phyloP scores from a whole-genome alignment of 2,329 filamentous ascomycete species.

The Alternaria postmessia region DNA sequence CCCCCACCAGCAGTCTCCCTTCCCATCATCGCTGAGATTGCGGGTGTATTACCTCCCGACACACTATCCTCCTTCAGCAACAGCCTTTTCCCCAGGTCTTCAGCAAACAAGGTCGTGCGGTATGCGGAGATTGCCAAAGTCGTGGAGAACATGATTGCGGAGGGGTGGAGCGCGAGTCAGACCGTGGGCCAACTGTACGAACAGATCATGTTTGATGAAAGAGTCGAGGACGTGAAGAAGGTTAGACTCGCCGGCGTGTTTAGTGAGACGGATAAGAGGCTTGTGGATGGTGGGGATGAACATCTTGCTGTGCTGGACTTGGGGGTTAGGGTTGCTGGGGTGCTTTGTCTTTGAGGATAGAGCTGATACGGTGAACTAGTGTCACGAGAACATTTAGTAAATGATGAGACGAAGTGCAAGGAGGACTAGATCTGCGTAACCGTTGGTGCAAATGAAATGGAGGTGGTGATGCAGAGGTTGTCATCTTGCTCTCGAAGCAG shows the following conservation, averaged over 20 bases:
- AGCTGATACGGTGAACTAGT: background rate
- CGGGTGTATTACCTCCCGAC: slow-evolving; percentile 83
- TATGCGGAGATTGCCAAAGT: slow-evolving; percentile 80
- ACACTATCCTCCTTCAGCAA: slow-evolving; percentile 75
- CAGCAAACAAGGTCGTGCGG: slow-evolving; percentile 54
- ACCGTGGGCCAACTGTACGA: slow-evolving; percentile 87
- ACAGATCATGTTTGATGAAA: slow-evolving; percentile 81
- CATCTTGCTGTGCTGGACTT: slow-evolving; percentile 90
- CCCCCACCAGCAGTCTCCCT: slow-evolving; percentile 62
- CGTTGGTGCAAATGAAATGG: background rate
- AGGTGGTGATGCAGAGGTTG: background rate
- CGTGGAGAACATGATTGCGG: slow-evolving; percentile 89
- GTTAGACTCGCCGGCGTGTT: slow-evolving; percentile 89
- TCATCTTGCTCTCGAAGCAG: too few species aligned
- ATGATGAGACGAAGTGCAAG: background rate
- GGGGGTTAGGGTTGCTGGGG: slow-evolving; percentile 78
- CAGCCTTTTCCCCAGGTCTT: slow-evolving; percentile 72
- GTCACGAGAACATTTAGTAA: background rate
- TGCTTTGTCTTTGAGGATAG: slow-evolving; percentile 61
- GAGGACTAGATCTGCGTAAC: background rate
- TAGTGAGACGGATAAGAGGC: slow-evolving; percentile 90
- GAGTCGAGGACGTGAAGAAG: slow-evolving; percentile 84
- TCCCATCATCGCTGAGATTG: slow-evolving; percentile 89
- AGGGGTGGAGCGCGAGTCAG: slow-evolving; percentile 95
- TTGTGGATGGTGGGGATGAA: slow-evolving; percentile 95